Evolutionary conservation across 768 basidiomycete species (phyloP).

Genomic region (Fomitopsis serialis): DNA sequence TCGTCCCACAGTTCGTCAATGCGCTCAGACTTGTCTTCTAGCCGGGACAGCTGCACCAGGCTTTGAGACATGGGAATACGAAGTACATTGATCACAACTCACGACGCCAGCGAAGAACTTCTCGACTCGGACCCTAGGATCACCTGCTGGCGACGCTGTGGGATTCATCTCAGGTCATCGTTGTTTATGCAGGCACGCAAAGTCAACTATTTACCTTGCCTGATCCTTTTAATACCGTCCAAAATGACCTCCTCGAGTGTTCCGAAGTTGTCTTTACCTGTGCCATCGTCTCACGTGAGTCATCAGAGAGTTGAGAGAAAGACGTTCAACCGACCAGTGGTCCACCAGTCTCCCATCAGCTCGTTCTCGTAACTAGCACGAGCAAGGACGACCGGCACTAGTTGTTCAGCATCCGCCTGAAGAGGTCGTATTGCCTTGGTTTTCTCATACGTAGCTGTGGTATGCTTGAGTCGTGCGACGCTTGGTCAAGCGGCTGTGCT

Average conservation of each 20-base stretch:
- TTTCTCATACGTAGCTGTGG: slow-evolving; percentile 49
- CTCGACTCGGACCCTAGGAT: slow-evolving; percentile 75
- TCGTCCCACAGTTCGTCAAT: slow-evolving; percentile 60
- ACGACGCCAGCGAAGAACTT: slow-evolving; percentile 78
- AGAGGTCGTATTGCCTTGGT: slow-evolving; percentile 53
- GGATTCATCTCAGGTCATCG: background rate
- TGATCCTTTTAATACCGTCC: slow-evolving; percentile 57
- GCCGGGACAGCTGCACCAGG: slow-evolving; percentile 38
- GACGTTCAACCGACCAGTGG: slow-evolving; percentile 31
- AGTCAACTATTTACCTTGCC: slow-evolving; percentile 38
- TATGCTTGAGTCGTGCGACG: background rate
- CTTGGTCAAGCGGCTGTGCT: background rate
- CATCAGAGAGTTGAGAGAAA: background rate
- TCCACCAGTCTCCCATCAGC: slow-evolving; percentile 38
- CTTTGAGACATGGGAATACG: background rate
- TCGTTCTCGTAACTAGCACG: slow-evolving; percentile 62
- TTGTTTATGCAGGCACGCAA: too few species aligned
- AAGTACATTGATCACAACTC: slow-evolving; percentile 24
- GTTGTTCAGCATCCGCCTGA: slow-evolving; percentile 55
- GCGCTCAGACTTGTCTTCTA: slow-evolving; percentile 44
- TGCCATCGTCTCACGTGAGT: background rate
- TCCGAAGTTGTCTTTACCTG: slow-evolving; percentile 45
- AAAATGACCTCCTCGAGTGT: slow-evolving; percentile 54
- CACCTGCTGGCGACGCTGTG: slow-evolving; percentile 61
- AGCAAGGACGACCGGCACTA: slow-evolving; percentile 58